These are phyloP conservation scores for Phytophthora capsici DNA, from an alignment of 352 stramenopile genomes.

Conservation along the genomic window DNA sequence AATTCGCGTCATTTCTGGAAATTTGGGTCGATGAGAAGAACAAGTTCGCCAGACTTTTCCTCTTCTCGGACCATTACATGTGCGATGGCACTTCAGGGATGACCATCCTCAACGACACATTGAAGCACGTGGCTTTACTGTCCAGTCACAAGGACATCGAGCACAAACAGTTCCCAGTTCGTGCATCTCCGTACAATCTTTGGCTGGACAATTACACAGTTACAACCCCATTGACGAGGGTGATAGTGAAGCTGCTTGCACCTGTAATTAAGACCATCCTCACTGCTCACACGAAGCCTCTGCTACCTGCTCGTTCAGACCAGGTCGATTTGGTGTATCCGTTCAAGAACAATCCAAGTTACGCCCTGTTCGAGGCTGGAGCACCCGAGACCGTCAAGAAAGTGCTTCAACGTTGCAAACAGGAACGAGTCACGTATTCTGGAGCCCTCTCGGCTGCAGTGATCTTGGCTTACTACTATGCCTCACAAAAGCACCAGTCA, in stretches of 20 bases:
- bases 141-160: conserved; percentile 12
- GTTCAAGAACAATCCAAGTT: conserved; percentile 34
- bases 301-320: conserved; percentile 31
- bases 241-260: conserved; percentile 24
- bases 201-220: conserved; percentile 28
- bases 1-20: conserved; percentile 35
- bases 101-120: conserved; percentile 46
- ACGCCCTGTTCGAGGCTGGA: conserved; percentile 37
- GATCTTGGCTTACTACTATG: conserved; percentile 31
- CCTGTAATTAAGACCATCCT: conserved; percentile 25
- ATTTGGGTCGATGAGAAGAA: conserved; percentile 23
- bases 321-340: conserved; percentile 37
- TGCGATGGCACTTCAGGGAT: conserved; percentile 45
- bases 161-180: conserved; percentile 25
- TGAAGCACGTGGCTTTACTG: conserved; percentile 16
- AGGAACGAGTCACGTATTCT: conserved; percentile 44
- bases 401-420: conserved; percentile 31
- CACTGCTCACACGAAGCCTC: conserved; percentile 24
- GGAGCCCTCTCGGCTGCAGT: conserved; percentile 37
- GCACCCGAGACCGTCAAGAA: conserved; percentile 27
- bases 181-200: conserved; percentile 36
- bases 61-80: conserved; percentile 58
- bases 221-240: conserved; percentile 19
- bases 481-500: conserved; percentile 13
- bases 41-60: conserved; percentile 32